A percentile compares a stretch with the other conserved stretches of the same genome.
Evolutionary conservation across 2,329 filamentous ascomycete species (phyloP).

Genomic region (Lithohypha guttulata): DNA sequence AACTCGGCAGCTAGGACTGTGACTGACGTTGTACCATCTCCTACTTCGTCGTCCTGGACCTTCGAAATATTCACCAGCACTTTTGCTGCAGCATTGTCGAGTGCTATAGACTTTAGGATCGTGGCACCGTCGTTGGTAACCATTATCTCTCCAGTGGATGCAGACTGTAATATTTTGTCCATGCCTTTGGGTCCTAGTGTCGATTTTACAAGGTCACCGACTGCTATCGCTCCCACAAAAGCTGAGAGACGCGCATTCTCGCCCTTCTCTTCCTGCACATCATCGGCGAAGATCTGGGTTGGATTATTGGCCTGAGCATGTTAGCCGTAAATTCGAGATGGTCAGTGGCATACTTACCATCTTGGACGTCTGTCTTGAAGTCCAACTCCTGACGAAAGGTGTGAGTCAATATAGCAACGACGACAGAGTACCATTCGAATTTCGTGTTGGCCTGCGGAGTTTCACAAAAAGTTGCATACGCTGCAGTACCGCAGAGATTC

Average conservation of each 20-base stretch:
- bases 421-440: not conserved
- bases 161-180: slow-evolving; percentile 96
- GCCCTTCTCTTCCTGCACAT: slow-evolving; percentile 94
- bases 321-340: not conserved
- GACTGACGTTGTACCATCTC: slow-evolving; percentile 96
- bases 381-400: not conserved
- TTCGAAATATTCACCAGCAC: slow-evolving; percentile 99
- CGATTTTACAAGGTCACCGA: slow-evolving; percentile 94
- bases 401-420: not conserved
- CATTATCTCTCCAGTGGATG: slow-evolving; percentile 92
- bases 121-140: slow-evolving; percentile 98
- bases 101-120: slow-evolving; percentile 93
- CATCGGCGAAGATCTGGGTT: slow-evolving; percentile 95
- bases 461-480: slow-evolving; percentile 4
- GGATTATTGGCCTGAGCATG: slow-evolving; percentile 47
- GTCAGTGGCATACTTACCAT: not conserved
- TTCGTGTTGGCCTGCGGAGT: slow-evolving; percentile 3
- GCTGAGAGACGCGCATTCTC: slow-evolving; percentile 98
- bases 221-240: slow-evolving; percentile 95
- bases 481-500: no score
- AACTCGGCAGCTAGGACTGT: slow-evolving; percentile 91
- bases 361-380: not conserved
- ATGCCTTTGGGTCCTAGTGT: slow-evolving; percentile 96
- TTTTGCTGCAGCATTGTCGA: slow-evolving; percentile 97
- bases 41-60: slow-evolving; percentile 97